Conservation (phyloP, 495 filamentous ascomycete genomes). For the Penicillium steckii region DNA sequence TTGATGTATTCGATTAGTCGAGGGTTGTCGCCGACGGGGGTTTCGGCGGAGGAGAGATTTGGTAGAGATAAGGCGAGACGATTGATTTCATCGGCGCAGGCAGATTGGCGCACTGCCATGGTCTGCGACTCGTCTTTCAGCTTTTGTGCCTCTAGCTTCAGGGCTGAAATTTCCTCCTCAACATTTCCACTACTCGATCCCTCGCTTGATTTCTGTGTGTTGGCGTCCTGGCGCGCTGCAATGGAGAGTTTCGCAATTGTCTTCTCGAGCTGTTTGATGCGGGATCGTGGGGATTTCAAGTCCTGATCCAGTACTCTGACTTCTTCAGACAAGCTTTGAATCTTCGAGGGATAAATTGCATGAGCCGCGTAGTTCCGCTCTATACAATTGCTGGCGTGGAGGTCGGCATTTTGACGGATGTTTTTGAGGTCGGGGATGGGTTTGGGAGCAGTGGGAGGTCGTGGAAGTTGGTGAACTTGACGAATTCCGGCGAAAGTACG, state of each 20-base stretch:
- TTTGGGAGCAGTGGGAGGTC: constrained; percentile 77
- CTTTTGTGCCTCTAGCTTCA: constrained; percentile 62
- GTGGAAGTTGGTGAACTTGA: constrained; percentile 31
- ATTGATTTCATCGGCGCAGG: constrained; percentile 65
- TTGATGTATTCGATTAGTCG: constrained; percentile 70
- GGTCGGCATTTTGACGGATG: constrained; percentile 76
- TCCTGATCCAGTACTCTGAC: constrained; percentile 50
- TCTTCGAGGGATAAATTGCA: constrained; percentile 62
- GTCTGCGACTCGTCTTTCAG: constrained; percentile 64
- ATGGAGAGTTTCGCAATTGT: constrained; percentile 35
- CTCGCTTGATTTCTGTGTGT: constrained; percentile 4
- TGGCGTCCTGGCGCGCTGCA: constrained; percentile 23
- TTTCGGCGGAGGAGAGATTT: constrained; percentile 75
- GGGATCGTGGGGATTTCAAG: constrained; percentile 35
- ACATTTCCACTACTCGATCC: constrained; percentile 8
- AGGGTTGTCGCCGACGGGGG: constrained; percentile 67
- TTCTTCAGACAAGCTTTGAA: constrained; percentile 67
- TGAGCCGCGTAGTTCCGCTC: constrained; percentile 79
- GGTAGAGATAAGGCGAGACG: constrained; percentile 76
- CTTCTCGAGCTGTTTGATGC: constrained; percentile 43
- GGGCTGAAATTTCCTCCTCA: constrained; percentile 19
- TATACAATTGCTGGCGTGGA: constrained; percentile 78
- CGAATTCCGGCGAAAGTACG: constrained; percentile 33
- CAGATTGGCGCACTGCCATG: constrained; percentile 59
- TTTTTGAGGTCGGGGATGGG: constrained; percentile 78